phyloP scores from a whole-genome alignment of 2,329 filamentous ascomycete genomes.

The Ophioceras dolichostomum region DNA sequence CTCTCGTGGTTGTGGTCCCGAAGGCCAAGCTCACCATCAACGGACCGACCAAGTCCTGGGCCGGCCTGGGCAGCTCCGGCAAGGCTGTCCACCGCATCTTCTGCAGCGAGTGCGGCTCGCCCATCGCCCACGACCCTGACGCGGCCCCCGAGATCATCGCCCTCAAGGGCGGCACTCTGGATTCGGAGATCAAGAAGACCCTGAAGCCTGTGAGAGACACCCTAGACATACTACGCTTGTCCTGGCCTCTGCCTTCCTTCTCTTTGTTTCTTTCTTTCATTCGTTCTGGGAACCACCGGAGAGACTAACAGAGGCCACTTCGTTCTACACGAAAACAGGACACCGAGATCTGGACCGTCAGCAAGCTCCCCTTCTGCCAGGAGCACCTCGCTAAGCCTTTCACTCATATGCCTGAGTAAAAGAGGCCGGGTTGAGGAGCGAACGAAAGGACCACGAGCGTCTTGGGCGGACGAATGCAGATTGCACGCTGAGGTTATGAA shows the following conservation, averaged over 20 bases:
- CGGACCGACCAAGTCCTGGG: conserved; percentile 53
- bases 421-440: no score
- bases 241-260: no score
- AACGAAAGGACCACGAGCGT: no score
- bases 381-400: conserved; percentile 53
- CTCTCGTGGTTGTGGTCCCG: conserved; percentile 52
- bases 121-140: conserved; percentile 59
- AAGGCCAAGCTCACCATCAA: conserved; percentile 53
- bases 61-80: conserved; percentile 47
- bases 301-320: neutral
- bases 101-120: conserved; percentile 57
- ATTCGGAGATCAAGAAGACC: conserved; percentile 51
- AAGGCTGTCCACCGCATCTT: conserved; percentile 55
- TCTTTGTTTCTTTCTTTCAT: neutral
- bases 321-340: conserved; percentile 29
- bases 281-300: neutral
- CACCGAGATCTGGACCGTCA: conserved; percentile 57
- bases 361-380: conserved; percentile 59
- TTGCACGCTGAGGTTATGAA: no score
- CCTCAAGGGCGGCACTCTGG: conserved; percentile 54
- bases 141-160: conserved; percentile 59
- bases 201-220: conserved; percentile 46
- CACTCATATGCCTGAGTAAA: conserved; percentile 48
- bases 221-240: no score
- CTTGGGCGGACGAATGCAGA: no score